Percentiles rank a stretch among this genome's conserved stretches.
phyloP scores from a whole-genome alignment of 345 rosid genomes.

The Murraya paniculata region DNA sequence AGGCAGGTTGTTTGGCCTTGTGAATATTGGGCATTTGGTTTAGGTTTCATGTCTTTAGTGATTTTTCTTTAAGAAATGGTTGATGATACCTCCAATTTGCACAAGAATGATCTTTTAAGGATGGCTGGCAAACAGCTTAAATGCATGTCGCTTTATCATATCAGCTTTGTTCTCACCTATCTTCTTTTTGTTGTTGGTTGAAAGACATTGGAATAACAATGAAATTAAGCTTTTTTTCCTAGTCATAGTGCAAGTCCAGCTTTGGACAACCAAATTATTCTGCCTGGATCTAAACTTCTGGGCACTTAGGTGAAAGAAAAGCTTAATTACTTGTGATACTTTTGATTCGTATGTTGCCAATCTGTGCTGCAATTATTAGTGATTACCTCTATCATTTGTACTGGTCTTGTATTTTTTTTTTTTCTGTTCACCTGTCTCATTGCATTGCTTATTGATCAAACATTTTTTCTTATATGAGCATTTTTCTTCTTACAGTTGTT shows the following conservation, averaged over 20 bases:
- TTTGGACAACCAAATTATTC: neutral
- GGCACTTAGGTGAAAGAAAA: neutral
- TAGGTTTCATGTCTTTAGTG: neutral
- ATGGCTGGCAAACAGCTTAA: neutral
- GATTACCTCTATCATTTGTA: neutral
- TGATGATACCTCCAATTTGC: neutral
- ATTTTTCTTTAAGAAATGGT: neutral
- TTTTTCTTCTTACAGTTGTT: conserved; percentile 47
- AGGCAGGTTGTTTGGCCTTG: neutral
- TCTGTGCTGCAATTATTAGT: neutral
- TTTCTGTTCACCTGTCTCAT: neutral
- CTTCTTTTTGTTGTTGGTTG: neutral
- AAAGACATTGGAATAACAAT: neutral
- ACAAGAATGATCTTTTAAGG: neutral
- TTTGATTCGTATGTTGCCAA: neutral
- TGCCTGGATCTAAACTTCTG: neutral
- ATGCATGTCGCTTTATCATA: neutral
- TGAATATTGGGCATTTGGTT: neutral
- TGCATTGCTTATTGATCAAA: neutral
- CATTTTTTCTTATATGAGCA: neutral
- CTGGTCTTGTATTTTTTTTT: neutral
- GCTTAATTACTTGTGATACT: neutral
- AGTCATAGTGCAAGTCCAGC: neutral
- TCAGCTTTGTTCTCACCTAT: neutral
- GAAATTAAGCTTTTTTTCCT: neutral